These are phyloP conservation scores for Margaritispora aquatica DNA, from an alignment of 495 filamentous ascomycete genomes.

Conservation along the genomic window DNA sequence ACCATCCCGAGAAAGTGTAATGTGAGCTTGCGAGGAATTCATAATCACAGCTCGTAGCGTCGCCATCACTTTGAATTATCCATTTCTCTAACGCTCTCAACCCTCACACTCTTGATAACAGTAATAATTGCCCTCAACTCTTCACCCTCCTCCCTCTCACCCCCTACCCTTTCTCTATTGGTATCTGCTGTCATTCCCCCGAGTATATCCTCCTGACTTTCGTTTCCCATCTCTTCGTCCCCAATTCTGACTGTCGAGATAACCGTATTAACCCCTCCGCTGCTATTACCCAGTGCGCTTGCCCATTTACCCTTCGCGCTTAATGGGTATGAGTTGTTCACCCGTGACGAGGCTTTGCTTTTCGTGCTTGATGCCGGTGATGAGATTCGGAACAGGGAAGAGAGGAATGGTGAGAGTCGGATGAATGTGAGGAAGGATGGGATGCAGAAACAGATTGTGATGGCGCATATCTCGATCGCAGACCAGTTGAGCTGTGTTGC, in stretches of 20 bases:
- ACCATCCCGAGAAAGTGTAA: too few species aligned
- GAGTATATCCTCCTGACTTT: neutral
- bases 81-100: neutral
- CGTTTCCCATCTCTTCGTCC: neutral
- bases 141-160: neutral
- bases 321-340: neutral
- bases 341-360: neutral
- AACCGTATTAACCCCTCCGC: neutral
- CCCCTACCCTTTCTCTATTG: neutral
- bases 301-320: neutral
- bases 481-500: conserved; percentile 23
- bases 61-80: neutral
- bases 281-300: neutral
- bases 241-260: neutral
- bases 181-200: neutral
- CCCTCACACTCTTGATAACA: neutral
- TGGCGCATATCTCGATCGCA: conserved; percentile 24
- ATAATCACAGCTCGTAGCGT: neutral
- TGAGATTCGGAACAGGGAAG: neutral
- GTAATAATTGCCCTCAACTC: neutral
- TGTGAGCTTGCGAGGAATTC: too few species aligned
- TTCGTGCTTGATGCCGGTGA: neutral
- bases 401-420: conserved; percentile 19
- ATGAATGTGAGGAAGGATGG: conserved; percentile 23
- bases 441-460: conserved; percentile 27